phyloP scores from a whole-genome alignment of 805 yeast genomes.

The Yamadazyma scolyti region DNA sequence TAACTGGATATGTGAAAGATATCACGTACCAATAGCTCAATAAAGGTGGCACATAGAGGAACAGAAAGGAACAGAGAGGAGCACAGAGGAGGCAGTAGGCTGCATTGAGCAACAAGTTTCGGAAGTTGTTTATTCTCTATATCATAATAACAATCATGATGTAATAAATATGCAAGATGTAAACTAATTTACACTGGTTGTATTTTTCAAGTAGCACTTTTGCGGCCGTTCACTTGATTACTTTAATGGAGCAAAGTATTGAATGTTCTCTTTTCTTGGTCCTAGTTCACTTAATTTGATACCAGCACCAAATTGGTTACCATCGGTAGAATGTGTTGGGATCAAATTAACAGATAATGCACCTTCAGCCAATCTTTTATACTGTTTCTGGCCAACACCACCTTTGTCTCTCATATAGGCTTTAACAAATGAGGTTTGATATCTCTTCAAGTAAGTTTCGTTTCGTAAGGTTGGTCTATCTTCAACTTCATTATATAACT shows the following conservation, averaged over 20 bases:
- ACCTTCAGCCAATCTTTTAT: conserved; percentile 29
- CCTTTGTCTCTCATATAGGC: conserved; percentile 42
- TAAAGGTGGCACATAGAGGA: no score
- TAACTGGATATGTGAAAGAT: no score
- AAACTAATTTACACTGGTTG: no score
- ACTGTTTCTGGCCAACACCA: conserved; percentile 42
- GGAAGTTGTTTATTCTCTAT: no score
- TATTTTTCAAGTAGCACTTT: no score
- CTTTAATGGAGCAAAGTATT: conserved; percentile 35
- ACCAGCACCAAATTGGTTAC: conserved; percentile 41
- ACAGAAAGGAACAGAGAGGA: no score
- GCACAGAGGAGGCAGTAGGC: no score
- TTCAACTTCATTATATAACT: conserved; percentile 30
- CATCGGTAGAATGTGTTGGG: conserved; percentile 38
- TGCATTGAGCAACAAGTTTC: no score
- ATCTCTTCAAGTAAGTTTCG: conserved; percentile 34
- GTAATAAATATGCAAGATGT: no score
- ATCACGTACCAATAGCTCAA: no score
- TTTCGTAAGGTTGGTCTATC: conserved; percentile 32
- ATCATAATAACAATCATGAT: no score
- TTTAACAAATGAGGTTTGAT: conserved; percentile 40
- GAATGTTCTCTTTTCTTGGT: conserved; percentile 41
- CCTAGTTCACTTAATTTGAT: conserved; percentile 41
- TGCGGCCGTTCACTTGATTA: no score
- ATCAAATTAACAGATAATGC: conserved; percentile 27